Percentiles rank a stretch among this genome's conserved stretches.
Conservation (phyloP, 768 basidiomycete genomes). For the Astraeus odoratus region DNA sequence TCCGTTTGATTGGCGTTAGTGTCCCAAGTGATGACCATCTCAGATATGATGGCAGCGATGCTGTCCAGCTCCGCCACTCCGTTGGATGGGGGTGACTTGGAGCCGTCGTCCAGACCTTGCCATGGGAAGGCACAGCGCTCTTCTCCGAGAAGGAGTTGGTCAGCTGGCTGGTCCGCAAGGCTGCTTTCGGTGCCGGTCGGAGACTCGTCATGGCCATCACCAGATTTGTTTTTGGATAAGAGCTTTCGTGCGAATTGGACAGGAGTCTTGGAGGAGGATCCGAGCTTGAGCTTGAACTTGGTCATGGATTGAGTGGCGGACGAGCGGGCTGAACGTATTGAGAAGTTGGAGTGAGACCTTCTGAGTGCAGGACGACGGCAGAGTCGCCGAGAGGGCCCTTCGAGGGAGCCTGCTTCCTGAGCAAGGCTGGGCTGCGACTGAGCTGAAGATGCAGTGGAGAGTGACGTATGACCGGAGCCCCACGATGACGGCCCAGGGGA, state of each 20-base stretch:
- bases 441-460: constrained; percentile 29
- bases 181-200: constrained; percentile 3
- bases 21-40: constrained; percentile 8
- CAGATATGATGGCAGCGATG: constrained; percentile 3
- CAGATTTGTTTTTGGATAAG: constrained; percentile 37
- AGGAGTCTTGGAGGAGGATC: constrained; percentile 33
- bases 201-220: constrained; percentile 12
- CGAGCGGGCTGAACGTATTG: constrained; percentile 36
- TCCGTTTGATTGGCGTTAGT: constrained; percentile 13
- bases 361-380: constrained; percentile 37
- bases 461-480: constrained; percentile 28
- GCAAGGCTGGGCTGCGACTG: constrained; percentile 11
- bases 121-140: constrained; percentile 38
- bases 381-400: constrained; percentile 11
- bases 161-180: constrained; percentile 6
- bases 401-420: constrained; percentile 7
- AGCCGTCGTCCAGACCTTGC: constrained; percentile 28
- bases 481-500: constrained; percentile 29
- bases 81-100: constrained; percentile 7
- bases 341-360: constrained; percentile 52
- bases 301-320: constrained; percentile 41
- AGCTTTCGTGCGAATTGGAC: constrained; percentile 53
- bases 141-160: constrained; percentile 20
- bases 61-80: constrained; percentile 12
- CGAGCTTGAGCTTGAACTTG: constrained; percentile 41